Conservation (phyloP, 768 basidiomycete species). For the Mycena floridula region DNA sequence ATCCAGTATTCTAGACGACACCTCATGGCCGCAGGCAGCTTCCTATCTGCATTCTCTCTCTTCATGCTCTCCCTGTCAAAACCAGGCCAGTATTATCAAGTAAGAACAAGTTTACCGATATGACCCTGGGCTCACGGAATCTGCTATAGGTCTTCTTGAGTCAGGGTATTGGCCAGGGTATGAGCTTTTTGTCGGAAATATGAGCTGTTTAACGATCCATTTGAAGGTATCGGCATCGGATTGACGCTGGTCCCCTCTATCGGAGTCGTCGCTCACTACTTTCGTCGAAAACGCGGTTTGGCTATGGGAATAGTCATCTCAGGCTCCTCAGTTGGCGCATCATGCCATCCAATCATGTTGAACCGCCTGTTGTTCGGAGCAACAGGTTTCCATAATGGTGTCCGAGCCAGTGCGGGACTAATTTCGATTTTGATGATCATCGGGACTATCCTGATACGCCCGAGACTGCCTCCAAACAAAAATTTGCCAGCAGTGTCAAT, state of each 20-base stretch:
- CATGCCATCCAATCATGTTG: slow-evolving; percentile 53
- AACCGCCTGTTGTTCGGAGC: slow-evolving; percentile 36
- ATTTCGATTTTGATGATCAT: slow-evolving; percentile 26
- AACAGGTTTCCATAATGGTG: slow-evolving; percentile 33
- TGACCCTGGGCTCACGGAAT: neutral
- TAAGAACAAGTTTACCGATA: neutral
- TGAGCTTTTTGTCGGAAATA: slow-evolving; percentile 32
- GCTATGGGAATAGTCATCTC: slow-evolving; percentile 34
- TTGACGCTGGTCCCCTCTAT: slow-evolving; percentile 44
- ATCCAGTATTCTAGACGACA: slow-evolving; percentile 14
- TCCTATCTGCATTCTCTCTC: slow-evolving; percentile 29
- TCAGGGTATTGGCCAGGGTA: slow-evolving; percentile 38
- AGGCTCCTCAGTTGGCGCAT: slow-evolving; percentile 26
- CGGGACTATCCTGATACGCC: slow-evolving; percentile 26
- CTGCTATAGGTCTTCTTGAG: slow-evolving; percentile 17
- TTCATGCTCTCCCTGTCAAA: slow-evolving; percentile 43
- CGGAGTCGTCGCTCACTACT: slow-evolving; percentile 40
- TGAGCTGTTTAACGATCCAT: too few relatives aligned
- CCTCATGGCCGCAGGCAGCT: slow-evolving; percentile 27
- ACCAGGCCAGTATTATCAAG: slow-evolving; percentile 17
- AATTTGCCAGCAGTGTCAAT: slow-evolving; percentile 14
- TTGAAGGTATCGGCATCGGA: slow-evolving; percentile 41
- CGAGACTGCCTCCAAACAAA: slow-evolving; percentile 28
- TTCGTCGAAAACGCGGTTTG: slow-evolving; percentile 30
- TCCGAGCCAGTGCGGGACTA: slow-evolving; percentile 32